A percentile compares a stretch with the other conserved stretches of the same genome.
Conservation (phyloP, 2,329 filamentous ascomycete species). For the Phyllosticta citrichinensis region DNA sequence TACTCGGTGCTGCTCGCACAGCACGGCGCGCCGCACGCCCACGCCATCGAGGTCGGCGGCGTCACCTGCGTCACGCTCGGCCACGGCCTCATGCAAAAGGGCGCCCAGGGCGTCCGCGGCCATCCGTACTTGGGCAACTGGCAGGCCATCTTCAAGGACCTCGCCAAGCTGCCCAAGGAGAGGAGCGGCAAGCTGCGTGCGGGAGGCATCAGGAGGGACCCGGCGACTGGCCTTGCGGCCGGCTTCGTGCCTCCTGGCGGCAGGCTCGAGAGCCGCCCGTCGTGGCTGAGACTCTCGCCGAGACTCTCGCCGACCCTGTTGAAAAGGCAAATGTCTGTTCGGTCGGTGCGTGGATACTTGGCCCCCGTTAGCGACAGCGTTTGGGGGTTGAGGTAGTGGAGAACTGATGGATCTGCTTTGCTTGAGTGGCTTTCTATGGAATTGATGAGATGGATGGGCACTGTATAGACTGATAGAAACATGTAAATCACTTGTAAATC, state of each 20-base stretch:
- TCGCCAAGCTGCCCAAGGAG: background rate
- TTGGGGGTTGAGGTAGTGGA: background rate
- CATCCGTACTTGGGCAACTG: conserved; percentile 50
- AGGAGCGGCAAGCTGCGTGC: background rate
- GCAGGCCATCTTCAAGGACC: conserved; percentile 8
- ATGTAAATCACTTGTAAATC: background rate
- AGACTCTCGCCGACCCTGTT: background rate
- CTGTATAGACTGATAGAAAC: background rate
- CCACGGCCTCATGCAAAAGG: conserved; percentile 38
- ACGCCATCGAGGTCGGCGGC: conserved; percentile 37
- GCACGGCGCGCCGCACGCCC: conserved; percentile 34
- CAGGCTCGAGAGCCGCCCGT: background rate
- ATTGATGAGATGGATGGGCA: background rate
- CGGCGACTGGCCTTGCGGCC: background rate
- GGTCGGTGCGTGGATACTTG: background rate
- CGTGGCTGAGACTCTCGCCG: background rate
- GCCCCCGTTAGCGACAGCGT: background rate
- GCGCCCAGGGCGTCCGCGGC: conserved; percentile 34
- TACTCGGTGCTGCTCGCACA: conserved; percentile 49
- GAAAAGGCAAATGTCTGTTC: background rate
- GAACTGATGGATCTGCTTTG: background rate
- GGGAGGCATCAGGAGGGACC: conserved; percentile 1
- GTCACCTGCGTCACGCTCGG: conserved; percentile 49
- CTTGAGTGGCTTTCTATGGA: background rate
- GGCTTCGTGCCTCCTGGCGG: background rate